These are phyloP conservation scores for Magnolia sinica DNA, from an alignment of 164 flowering plant species.

Conservation along the genomic window DNA sequence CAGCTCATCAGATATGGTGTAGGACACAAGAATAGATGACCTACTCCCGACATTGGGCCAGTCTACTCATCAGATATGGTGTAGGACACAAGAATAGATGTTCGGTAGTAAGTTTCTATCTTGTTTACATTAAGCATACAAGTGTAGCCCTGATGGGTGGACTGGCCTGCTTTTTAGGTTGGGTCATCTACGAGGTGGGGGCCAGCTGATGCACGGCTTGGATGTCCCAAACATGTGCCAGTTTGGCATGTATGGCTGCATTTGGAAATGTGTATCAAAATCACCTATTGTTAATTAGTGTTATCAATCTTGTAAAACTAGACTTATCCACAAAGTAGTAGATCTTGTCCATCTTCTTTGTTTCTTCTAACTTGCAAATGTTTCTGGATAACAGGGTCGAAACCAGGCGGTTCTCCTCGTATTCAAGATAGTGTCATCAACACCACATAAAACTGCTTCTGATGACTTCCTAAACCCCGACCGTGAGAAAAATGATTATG, in stretches of 20 bases:
- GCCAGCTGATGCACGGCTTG: no score
- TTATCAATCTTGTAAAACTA: background rate
- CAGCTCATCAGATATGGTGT: conserved; percentile 29
- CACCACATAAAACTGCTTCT: conserved; percentile 51
- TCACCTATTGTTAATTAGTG: no score
- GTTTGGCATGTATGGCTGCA: background rate
- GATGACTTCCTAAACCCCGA: conserved; percentile 93
- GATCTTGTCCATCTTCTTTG: background rate
- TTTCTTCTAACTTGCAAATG: background rate
- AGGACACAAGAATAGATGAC: conserved; percentile 53
- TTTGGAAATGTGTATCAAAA: background rate
- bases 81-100: no score
- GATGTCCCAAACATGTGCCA: background rate
- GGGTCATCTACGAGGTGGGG: no score
- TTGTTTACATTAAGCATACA: no score
- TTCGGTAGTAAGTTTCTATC: no score
- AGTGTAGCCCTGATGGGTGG: no score
- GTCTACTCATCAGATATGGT: no score
- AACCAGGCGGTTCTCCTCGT: conserved; percentile 67
- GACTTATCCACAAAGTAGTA: background rate
- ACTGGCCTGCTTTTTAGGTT: no score
- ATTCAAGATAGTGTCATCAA: conserved; percentile 56
- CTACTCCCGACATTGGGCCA: no score
- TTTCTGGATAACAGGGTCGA: conserved; percentile 47
- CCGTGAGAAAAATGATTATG: conserved; percentile 93